Evolutionary conservation across 1,284 basidiomycete genomes (phyloP).

Genomic region (Malassezia globosa): DNA sequence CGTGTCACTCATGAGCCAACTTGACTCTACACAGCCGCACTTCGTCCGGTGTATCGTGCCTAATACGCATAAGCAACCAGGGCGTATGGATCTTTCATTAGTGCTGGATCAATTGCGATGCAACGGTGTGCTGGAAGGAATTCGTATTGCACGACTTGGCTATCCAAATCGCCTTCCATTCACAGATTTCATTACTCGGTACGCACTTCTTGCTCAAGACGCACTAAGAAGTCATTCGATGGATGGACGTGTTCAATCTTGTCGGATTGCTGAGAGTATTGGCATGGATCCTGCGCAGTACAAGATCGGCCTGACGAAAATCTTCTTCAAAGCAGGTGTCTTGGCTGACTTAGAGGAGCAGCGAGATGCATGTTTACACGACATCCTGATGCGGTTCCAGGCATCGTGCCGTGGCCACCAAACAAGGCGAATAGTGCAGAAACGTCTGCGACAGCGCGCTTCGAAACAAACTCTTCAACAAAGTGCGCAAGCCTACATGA

Average conservation of each 20-base stretch:
- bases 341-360: constrained; percentile 95
- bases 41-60: constrained; percentile 98
- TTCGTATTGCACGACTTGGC: constrained; percentile 90
- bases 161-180: constrained; percentile 96
- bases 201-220: constrained; percentile 87
- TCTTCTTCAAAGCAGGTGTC: constrained; percentile 98
- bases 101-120: constrained; percentile 94
- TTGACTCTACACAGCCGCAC: constrained; percentile 89
- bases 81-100: constrained; percentile 80
- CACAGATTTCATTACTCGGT: constrained; percentile 91
- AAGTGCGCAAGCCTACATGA: constrained; percentile 73
- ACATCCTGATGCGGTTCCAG: constrained; percentile 79
- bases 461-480: constrained; percentile 85
- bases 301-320: constrained; percentile 90
- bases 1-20: constrained; percentile 76
- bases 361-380: constrained; percentile 72
- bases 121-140: constrained; percentile 97
- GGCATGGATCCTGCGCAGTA: constrained; percentile 74
- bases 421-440: constrained; percentile 80
- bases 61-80: constrained; percentile 81
- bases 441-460: constrained; percentile 80
- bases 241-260: constrained; percentile 87
- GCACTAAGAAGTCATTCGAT: constrained; percentile 87
- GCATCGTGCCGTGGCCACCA: constrained; percentile 74
- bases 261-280: constrained; percentile 80